Percentiles rank a stretch among this genome's conserved stretches.
These are phyloP conservation scores for Solanum chmielewskii DNA, from an alignment of 257 asterid species.

Conservation along the genomic window DNA sequence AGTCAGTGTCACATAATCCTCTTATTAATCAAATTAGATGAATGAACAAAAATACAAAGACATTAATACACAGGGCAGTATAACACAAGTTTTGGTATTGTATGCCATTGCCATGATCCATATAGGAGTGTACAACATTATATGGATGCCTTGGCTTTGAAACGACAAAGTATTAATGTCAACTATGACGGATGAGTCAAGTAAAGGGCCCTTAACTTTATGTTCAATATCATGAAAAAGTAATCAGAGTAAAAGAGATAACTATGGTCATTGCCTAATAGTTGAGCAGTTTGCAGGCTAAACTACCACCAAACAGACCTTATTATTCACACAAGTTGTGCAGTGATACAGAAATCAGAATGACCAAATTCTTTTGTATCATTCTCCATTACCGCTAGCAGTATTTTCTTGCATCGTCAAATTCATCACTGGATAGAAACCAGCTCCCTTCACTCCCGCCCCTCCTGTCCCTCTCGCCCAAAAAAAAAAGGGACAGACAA, in stretches of 20 bases:
- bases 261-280: not conserved
- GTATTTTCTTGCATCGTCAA: not conserved
- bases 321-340: not conserved
- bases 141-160: not conserved
- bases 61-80: not conserved
- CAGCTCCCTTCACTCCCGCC: not conserved
- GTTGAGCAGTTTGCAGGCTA: not conserved
- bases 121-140: not conserved
- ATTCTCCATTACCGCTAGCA: not conserved
- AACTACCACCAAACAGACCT: not conserved
- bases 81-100: not conserved
- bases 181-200: not conserved
- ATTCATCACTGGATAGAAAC: not conserved
- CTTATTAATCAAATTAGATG: not conserved
- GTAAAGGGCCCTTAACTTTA: not conserved
- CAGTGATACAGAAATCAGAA: not conserved
- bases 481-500: not conserved
- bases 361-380: not conserved
- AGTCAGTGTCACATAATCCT: not conserved
- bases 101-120: not conserved
- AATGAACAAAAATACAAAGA: not conserved
- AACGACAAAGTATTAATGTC: not conserved
- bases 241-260: not conserved
- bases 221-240: not conserved
- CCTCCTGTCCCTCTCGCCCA: not conserved